A percentile compares a stretch with the other conserved stretches of the same genome.
phyloP scores from a whole-genome alignment of 371 early-diverging fungal genomes.

The Batrachochytrium dendrobatidis region DNA sequence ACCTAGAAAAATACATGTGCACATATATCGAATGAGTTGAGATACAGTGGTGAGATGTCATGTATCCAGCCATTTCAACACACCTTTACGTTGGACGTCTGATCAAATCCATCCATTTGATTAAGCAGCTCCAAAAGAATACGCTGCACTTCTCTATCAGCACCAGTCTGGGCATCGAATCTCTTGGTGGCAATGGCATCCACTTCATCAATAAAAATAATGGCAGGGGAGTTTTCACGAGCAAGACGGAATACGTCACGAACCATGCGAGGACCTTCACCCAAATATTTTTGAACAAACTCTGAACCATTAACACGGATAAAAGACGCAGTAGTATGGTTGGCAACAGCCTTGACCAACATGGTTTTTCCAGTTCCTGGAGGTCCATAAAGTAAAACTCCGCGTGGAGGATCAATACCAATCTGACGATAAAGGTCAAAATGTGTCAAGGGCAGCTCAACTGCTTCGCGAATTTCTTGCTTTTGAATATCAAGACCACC shows the following conservation, averaged over 20 bases:
- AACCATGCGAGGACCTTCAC: conserved; percentile 99
- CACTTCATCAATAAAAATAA: conserved; percentile 99
- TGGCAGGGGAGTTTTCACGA: conserved; percentile 98
- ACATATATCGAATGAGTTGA: background rate
- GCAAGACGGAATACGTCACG: conserved; percentile 99
- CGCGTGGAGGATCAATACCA: conserved; percentile 99
- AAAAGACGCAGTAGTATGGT: conserved; percentile 98
- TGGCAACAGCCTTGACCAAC: conserved; percentile 99
- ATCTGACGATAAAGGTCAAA: conserved; percentile 99
- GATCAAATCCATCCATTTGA: conserved; percentile 99
- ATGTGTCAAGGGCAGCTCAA: conserved; percentile 98
- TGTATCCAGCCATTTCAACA: background rate
- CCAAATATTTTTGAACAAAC: conserved; percentile 99
- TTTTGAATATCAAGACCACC: conserved; percentile 99
- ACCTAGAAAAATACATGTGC: conserved; percentile 69
- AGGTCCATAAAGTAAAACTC: conserved; percentile 97
- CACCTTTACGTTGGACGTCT: conserved; percentile 95
- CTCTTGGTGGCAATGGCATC: conserved; percentile 99
- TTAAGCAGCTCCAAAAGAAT: conserved; percentile 97
- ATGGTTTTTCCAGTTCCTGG: conserved; percentile 91
- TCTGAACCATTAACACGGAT: conserved; percentile 99
- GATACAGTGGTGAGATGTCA: background rate
- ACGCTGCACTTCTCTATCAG: conserved; percentile 99
- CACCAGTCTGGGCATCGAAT: conserved; percentile 99
- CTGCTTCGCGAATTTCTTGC: conserved; percentile 99